phyloP scores from a whole-genome alignment of 805 yeast genomes.

The Candida wancherniae region DNA sequence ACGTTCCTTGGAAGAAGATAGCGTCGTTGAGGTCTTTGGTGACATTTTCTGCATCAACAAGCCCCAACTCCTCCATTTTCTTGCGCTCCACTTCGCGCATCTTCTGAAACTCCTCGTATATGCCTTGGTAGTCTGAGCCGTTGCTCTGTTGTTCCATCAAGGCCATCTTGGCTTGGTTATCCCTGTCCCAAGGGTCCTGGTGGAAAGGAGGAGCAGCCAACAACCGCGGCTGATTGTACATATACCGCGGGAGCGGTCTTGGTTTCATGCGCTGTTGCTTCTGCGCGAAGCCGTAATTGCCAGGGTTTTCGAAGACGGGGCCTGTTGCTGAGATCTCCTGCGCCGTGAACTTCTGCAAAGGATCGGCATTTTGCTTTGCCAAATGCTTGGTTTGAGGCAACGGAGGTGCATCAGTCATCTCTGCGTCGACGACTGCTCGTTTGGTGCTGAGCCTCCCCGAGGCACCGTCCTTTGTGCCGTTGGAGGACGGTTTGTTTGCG shows the following conservation, averaged over 20 bases:
- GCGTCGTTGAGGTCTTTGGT: conserved; percentile 86
- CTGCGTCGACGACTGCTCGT: no score
- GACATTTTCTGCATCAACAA: conserved; percentile 83
- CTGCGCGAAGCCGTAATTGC: conserved; percentile 25
- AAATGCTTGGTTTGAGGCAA: not conserved
- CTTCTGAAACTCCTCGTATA: conserved; percentile 70
- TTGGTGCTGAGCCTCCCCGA: no score
- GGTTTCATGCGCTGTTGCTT: conserved; percentile 7
- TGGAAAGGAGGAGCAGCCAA: conserved; percentile 28
- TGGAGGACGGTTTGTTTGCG: no score
- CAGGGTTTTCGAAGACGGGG: conserved; percentile 26
- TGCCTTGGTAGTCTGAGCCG: conserved; percentile 58
- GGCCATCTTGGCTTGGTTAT: conserved; percentile 63
- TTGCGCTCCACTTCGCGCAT: conserved; percentile 72
- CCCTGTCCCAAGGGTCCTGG: conserved; percentile 61
- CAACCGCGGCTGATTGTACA: conserved; percentile 32
- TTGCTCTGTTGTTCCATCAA: conserved; percentile 41
- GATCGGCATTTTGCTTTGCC: not conserved
- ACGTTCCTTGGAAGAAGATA: conserved; percentile 79
- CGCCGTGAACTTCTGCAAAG: conserved; percentile 2
- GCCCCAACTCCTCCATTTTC: conserved; percentile 72
- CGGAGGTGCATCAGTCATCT: no score
- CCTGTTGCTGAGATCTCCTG: conserved; percentile 22
- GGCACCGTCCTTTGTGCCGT: no score
- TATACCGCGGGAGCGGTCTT: conserved; percentile 33